phyloP scores from a whole-genome alignment of 2,329 filamentous ascomycete genomes.

The Erysiphe pulchra region DNA sequence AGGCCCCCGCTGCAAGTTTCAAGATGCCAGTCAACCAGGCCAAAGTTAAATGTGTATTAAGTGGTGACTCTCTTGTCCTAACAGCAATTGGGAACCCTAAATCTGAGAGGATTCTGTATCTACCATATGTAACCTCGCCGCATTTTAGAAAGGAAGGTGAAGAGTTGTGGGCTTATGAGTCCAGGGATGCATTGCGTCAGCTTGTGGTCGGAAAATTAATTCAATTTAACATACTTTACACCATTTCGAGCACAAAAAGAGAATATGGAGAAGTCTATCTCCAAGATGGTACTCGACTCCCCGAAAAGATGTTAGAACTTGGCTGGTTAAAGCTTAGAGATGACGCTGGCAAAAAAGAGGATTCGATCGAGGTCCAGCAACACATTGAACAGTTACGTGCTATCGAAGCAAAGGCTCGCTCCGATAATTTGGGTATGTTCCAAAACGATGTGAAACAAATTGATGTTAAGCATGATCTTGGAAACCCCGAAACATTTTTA shows the following conservation, averaged over 20 bases:
- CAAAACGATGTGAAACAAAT: conserved; percentile 37
- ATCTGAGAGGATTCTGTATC: conserved; percentile 63
- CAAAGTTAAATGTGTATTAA: conserved; percentile 80
- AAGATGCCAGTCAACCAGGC: conserved; percentile 20
- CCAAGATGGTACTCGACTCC: conserved; percentile 49
- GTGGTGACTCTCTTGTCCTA: conserved; percentile 76
- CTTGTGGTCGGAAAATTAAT: conserved; percentile 67
- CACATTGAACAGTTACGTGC: conserved; percentile 54
- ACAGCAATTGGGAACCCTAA: conserved; percentile 57
- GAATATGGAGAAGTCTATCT: conserved; percentile 70
- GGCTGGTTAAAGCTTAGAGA: conserved; percentile 88
- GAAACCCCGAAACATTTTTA: conserved; percentile 48
- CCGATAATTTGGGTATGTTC: conserved; percentile 64
- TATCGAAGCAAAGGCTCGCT: conserved; percentile 53
- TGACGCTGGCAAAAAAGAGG: conserved; percentile 78
- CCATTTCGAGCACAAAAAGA: conserved; percentile 57
- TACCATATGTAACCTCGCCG: conserved; percentile 80
- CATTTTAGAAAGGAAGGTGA: conserved; percentile 72
- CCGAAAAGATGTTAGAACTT: conserved; percentile 61
- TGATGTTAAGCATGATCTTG: conserved; percentile 57
- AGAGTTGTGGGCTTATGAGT: conserved; percentile 80
- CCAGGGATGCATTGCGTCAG: conserved; percentile 73
- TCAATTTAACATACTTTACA: conserved; percentile 67
- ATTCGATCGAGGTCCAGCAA: conserved; percentile 46
- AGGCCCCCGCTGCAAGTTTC: conserved; percentile 11